Evolutionary conservation across 495 filamentous ascomycete species (phyloP).

Genomic region (Penicillium canariense): DNA sequence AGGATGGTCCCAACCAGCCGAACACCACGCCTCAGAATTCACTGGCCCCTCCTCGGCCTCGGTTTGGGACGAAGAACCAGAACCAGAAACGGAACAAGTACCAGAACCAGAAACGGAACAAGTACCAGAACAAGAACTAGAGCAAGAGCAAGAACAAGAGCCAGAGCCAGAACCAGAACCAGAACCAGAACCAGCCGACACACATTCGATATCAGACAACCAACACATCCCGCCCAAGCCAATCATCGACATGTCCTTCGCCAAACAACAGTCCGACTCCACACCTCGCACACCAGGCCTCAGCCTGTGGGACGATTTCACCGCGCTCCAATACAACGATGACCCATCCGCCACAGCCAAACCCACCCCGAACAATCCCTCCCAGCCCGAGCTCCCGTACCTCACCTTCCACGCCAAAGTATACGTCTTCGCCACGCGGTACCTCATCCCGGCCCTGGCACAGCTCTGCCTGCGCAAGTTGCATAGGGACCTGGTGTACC

Average conservation of each 20-base stretch:
- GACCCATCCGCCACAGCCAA: constrained; percentile 16
- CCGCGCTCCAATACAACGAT: constrained; percentile 35
- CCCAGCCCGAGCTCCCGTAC: constrained; percentile 34
- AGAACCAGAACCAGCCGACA: not conserved
- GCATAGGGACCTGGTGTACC: constrained; percentile 35
- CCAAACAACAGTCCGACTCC: constrained; percentile 35
- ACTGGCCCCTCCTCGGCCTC: too few species aligned
- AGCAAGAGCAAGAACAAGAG: not conserved
- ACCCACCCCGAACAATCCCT: constrained; percentile 3
- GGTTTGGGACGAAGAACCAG: not conserved
- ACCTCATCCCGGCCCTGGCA: constrained; percentile 44
- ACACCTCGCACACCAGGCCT: constrained; percentile 33
- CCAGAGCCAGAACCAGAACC: not conserved
- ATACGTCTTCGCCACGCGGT: constrained; percentile 47
- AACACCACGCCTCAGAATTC: not conserved
- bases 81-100: too few species aligned
- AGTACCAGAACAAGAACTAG: not conserved
- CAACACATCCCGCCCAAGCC: too few species aligned
- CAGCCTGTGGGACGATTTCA: constrained; percentile 45
- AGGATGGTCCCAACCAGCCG: not conserved
- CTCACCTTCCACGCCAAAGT: constrained; percentile 48
- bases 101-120: too few species aligned
- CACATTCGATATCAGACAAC: not conserved
- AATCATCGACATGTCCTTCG: constrained; percentile 45
- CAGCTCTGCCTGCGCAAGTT: constrained; percentile 46